Evolutionary conservation across 2,329 filamentous ascomycete species (phyloP).

Genomic region (Ambrosiella xylebori): DNA sequence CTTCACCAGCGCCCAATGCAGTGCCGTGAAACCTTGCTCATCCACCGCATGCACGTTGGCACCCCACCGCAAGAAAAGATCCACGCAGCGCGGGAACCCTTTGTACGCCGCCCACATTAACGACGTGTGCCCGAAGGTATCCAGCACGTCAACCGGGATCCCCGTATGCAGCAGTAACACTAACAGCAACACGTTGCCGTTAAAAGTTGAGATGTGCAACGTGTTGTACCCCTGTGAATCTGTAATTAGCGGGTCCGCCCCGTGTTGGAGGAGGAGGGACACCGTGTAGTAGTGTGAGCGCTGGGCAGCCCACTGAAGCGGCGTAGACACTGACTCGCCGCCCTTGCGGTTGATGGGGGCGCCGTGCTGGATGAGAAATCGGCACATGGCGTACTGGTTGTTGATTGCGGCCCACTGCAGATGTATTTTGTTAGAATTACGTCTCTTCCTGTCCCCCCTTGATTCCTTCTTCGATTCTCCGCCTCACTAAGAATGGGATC

Average conservation of each 20-base stretch:
- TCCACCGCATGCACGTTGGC: constrained; percentile 82
- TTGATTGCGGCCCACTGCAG: constrained; percentile 93
- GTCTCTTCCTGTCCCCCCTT: not conserved
- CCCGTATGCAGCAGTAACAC: constrained; percentile 85
- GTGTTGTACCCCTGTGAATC: constrained; percentile 97
- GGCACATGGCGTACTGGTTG: constrained; percentile 94
- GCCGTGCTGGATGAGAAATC: constrained; percentile 69
- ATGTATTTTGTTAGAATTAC: not conserved
- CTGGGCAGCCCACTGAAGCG: constrained; percentile 93
- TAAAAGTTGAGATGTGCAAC: constrained; percentile 89
- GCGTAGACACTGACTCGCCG: constrained; percentile 84
- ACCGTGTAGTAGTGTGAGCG: constrained; percentile 94
- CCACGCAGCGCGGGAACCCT: constrained; percentile 80
- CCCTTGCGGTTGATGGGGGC: constrained; percentile 91
- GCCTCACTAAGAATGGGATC: too few relatives aligned
- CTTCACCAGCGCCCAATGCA: constrained; percentile 95
- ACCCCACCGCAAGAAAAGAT: constrained; percentile 85
- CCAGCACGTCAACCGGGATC: constrained; percentile 80
- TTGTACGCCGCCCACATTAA: constrained; percentile 99
- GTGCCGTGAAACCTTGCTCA: constrained; percentile 80
- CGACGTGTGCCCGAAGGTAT: constrained; percentile 79
- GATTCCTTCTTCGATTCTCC: too few relatives aligned
- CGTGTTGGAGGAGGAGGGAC: constrained; percentile 75
- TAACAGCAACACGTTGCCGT: constrained; percentile 83
- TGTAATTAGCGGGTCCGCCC: constrained; percentile 79